phyloP scores from a whole-genome alignment of 1,284 basidiomycete species.

The Cutaneotrichosporon sp. region DNA sequence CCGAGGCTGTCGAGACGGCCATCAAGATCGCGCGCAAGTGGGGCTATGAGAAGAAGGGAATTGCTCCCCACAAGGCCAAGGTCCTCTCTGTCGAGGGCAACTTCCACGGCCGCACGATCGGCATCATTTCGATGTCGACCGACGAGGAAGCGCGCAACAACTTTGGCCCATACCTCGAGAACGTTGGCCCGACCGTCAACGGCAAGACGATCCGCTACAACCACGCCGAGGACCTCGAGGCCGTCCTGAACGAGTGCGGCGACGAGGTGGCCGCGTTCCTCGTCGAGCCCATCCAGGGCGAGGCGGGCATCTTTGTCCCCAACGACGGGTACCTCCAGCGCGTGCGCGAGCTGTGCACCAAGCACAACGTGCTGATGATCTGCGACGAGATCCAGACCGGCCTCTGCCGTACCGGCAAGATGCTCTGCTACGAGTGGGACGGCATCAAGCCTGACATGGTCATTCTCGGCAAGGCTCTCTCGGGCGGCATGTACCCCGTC shows the following conservation, averaged over 20 bases:
- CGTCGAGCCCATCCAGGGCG: conserved; percentile 96
- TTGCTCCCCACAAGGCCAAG: conserved; percentile 77
- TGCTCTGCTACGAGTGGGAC: conserved; percentile 82
- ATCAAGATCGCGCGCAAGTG: conserved; percentile 81
- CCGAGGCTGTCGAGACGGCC: conserved; percentile 92
- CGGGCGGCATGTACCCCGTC: conserved; percentile 94
- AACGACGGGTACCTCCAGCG: conserved; percentile 80
- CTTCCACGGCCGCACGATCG: conserved; percentile 93
- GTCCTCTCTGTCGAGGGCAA: conserved; percentile 86
- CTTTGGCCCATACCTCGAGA: conserved; percentile 86
- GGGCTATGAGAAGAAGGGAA: conserved; percentile 83
- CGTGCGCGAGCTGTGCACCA: conserved; percentile 80
- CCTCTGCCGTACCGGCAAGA: conserved; percentile 52
- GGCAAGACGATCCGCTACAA: conserved; percentile 73
- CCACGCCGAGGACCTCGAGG: conserved; percentile 74
- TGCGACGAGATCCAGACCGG: conserved; percentile 97
- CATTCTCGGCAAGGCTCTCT: conserved; percentile 92
- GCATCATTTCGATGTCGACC: conserved; percentile 90
- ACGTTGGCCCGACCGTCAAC: conserved; percentile 69
- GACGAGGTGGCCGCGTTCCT: conserved; percentile 87
- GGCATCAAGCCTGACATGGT: conserved; percentile 87
- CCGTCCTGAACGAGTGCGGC: conserved; percentile 77
- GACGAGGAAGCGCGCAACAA: conserved; percentile 84
- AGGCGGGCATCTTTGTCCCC: conserved; percentile 93
- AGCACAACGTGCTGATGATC: conserved; percentile 91